These are phyloP conservation scores for Globisporangium sylvaticum DNA, from an alignment of 352 stramenopile species.

Conservation along the genomic window DNA sequence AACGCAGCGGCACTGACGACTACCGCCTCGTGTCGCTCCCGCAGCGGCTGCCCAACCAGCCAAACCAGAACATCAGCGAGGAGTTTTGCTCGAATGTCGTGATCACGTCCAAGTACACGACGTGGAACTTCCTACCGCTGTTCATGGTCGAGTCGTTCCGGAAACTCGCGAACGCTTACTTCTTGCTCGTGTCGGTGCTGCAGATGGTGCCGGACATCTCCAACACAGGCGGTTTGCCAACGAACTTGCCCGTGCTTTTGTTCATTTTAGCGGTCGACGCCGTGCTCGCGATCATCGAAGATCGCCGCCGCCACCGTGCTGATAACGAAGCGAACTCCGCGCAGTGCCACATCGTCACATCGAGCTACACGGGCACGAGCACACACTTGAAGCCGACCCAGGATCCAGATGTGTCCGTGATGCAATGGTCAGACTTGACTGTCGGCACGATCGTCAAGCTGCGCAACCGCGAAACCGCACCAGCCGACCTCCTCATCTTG, in stretches of 20 bases:
- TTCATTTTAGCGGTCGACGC: conserved; percentile 89
- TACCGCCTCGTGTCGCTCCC: conserved; percentile 57
- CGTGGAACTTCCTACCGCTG: conserved; percentile 84
- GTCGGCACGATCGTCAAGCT: conserved; percentile 86
- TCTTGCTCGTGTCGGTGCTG: conserved; percentile 87
- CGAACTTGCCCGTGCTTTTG: conserved; percentile 79
- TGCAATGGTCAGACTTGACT: conserved; percentile 69
- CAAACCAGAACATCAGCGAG: conserved; percentile 10
- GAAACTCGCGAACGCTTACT: conserved; percentile 92
- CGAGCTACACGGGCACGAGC: conserved; percentile 39
- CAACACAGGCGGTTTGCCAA: conserved; percentile 78
- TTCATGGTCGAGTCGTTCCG: conserved; percentile 86
- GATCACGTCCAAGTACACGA: conserved; percentile 91
- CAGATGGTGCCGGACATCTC: conserved; percentile 77
- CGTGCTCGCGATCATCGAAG: conserved; percentile 84
- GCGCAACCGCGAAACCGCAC: conserved; percentile 70
- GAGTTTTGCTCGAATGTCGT: conserved; percentile 83
- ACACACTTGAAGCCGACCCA: conserved; percentile 26
- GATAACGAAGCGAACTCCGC: conserved; percentile 85
- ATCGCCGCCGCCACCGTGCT: conserved; percentile 65
- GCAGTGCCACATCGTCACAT: conserved; percentile 46
- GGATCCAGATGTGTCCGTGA: conserved; percentile 41
- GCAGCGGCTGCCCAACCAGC: conserved; percentile 21
- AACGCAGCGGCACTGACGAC: conserved; percentile 19
- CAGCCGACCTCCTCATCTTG: conserved; percentile 85